Conservation (phyloP, 306 rosid genomes). For the Citrullus colocynthis region DNA sequence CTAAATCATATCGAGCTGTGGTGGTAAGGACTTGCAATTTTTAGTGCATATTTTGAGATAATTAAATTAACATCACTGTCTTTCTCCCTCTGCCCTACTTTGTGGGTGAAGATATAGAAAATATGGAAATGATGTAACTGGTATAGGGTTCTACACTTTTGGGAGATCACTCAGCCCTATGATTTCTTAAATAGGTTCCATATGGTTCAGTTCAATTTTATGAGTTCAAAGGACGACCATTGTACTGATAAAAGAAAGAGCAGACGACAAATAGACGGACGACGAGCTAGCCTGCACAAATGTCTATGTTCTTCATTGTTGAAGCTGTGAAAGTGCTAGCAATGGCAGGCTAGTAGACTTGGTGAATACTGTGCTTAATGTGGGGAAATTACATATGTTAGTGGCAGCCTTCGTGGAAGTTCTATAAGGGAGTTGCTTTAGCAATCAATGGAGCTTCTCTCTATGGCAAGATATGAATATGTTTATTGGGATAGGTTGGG, state of each 20-base stretch:
- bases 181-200: constrained; percentile 8
- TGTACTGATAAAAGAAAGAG: background rate
- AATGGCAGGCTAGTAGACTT: background rate
- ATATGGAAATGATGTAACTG: background rate
- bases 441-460: background rate
- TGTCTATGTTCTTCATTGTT: background rate
- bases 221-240: background rate
- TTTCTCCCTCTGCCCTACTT: background rate
- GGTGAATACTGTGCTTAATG: background rate
- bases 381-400: background rate
- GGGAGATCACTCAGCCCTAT: background rate
- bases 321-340: constrained; percentile 1
- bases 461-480: background rate
- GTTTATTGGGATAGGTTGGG: background rate
- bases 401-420: background rate
- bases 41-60: background rate
- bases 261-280: background rate
- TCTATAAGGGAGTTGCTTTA: background rate
- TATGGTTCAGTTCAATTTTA: background rate
- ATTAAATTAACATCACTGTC: background rate
- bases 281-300: background rate
- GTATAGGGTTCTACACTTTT: background rate
- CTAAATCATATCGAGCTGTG: background rate
- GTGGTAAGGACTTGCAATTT: background rate
- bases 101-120: background rate